Conservation (phyloP, 495 filamentous ascomycete genomes). For the Haplographium delicatum region DNA sequence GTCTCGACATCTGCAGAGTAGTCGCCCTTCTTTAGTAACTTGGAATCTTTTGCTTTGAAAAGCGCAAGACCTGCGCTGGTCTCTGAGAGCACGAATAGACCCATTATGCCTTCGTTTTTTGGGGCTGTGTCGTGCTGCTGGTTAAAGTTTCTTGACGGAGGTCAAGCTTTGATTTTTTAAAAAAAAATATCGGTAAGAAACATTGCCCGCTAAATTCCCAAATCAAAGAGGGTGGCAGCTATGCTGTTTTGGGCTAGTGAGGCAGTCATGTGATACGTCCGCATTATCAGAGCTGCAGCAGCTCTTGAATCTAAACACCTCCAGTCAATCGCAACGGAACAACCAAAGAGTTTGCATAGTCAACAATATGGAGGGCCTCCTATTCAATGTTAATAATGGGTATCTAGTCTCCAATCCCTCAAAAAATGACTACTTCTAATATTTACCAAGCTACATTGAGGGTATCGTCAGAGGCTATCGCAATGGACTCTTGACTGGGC, state of each 20-base stretch:
- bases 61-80: constrained; percentile 96
- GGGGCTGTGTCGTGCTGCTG: constrained; percentile 8
- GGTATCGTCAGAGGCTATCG: constrained; percentile 96
- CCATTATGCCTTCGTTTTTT: constrained; percentile 42
- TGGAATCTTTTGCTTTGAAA: constrained; percentile 97
- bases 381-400: constrained; percentile 95
- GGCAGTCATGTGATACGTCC: too few species aligned
- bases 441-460: constrained; percentile 74
- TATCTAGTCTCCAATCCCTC: constrained; percentile 38
- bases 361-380: constrained; percentile 80
- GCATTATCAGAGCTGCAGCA: too few species aligned
- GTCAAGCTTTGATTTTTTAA: constrained; percentile 13
- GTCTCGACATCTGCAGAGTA: constrained; percentile 66
- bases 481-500: constrained; percentile 82
- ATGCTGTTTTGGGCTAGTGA: too few species aligned
- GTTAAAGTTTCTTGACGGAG: constrained; percentile 2
- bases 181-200: constrained; percentile 18
- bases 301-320: too few species aligned
- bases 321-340: too few species aligned
- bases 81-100: constrained; percentile 80
- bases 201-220: too few species aligned
- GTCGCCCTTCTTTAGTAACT: constrained; percentile 83
- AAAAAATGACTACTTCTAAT: constrained; percentile 22
- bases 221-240: too few species aligned
- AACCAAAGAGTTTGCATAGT: background rate